A percentile compares a stretch with the other conserved stretches of the same genome.
phyloP scores from a whole-genome alignment of 768 basidiomycete species.

The Tulasnella sp. region DNA sequence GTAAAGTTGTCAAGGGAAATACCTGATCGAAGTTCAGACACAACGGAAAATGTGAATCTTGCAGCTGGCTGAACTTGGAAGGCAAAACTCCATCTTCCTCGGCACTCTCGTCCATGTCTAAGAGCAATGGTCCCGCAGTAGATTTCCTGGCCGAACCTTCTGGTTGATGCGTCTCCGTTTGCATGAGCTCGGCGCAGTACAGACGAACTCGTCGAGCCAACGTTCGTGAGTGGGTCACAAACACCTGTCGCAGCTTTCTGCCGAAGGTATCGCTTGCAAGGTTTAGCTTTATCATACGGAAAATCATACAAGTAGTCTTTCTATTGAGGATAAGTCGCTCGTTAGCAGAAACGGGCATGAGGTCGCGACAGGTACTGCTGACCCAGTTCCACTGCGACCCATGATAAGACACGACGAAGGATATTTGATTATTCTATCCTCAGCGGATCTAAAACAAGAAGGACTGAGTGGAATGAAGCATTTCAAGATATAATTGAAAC shows the following conservation, averaged over 20 bases:
- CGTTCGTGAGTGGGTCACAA: constrained; percentile 34
- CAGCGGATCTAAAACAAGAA: constrained; percentile 40
- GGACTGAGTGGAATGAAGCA: too few relatives aligned
- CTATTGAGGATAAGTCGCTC: background rate
- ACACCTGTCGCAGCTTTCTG: constrained; percentile 9
- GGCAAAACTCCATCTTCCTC: constrained; percentile 47
- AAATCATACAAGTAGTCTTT: constrained; percentile 31
- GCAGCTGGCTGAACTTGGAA: constrained; percentile 50
- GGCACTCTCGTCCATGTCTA: constrained; percentile 42
- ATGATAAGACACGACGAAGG: constrained; percentile 60
- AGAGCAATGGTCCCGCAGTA: background rate
- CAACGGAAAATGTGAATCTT: constrained; percentile 62
- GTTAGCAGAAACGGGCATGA: background rate
- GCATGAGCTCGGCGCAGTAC: constrained; percentile 55
- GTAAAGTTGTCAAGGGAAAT: constrained; percentile 32
- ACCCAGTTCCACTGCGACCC: constrained; percentile 74
- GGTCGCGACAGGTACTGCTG: constrained; percentile 24
- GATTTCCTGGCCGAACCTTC: too few relatives aligned
- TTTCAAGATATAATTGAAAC: background rate
- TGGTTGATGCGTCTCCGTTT: constrained; percentile 41
- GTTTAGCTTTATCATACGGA: constrained; percentile 27
- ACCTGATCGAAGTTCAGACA: constrained; percentile 66
- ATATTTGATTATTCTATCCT: constrained; percentile 58
- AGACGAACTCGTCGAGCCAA: constrained; percentile 66
- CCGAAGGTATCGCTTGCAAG: background rate